Conservation (phyloP, 331 rosid species). For the Erythrophleum ivorense region DNA sequence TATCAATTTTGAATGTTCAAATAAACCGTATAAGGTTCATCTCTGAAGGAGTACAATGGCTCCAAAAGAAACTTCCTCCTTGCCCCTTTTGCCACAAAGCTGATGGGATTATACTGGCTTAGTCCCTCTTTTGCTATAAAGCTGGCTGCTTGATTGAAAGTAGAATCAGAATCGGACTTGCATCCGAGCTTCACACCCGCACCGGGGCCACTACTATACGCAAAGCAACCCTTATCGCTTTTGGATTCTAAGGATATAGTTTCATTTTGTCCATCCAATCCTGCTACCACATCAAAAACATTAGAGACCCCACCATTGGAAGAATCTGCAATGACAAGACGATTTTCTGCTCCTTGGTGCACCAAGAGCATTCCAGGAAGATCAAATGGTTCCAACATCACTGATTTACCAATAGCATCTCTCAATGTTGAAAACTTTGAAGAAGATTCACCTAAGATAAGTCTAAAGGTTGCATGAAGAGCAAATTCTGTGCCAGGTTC, state of each 20-base stretch:
- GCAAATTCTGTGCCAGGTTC: constrained; percentile 52
- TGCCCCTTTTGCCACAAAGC: constrained; percentile 67
- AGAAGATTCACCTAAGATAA: constrained; percentile 38
- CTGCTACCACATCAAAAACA: constrained; percentile 52
- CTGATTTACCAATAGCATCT: constrained; percentile 48
- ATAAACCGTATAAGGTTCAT: constrained; percentile 65
- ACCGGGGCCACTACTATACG: constrained; percentile 43
- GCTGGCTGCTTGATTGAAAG: constrained; percentile 54
- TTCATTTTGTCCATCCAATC: constrained; percentile 59
- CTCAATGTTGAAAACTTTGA: constrained; percentile 24
- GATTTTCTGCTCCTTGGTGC: constrained; percentile 46
- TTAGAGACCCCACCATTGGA: constrained; percentile 38
- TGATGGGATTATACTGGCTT: constrained; percentile 64
- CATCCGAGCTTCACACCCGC: constrained; percentile 56
- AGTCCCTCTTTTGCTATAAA: constrained; percentile 55
- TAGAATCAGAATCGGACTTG: constrained; percentile 33
- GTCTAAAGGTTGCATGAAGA: constrained; percentile 70
- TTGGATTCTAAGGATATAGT: constrained; percentile 62
- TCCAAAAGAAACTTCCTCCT: constrained; percentile 59
- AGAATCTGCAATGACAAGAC: constrained; percentile 46
- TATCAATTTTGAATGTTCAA: constrained; percentile 52
- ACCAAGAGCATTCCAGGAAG: constrained; percentile 65
- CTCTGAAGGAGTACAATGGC: constrained; percentile 61
- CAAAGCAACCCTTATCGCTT: constrained; percentile 59
- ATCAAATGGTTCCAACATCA: constrained; percentile 64